These are phyloP conservation scores for Sambucus nigra DNA, from an alignment of 129 eudicot genomes.

Conservation along the genomic window DNA sequence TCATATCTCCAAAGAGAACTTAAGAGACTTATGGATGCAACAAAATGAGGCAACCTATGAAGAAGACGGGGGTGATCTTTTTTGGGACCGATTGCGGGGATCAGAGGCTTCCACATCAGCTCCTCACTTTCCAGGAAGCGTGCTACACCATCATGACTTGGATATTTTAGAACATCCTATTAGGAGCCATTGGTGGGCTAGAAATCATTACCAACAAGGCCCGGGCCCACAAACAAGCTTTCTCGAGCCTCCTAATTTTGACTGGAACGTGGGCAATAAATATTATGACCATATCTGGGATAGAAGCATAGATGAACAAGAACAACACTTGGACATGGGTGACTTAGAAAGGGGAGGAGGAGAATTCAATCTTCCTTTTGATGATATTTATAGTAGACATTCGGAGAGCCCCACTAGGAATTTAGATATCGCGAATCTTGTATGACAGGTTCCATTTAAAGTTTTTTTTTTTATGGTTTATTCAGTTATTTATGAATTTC, in stretches of 20 bases:
- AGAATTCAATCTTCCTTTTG: conserved; percentile 65
- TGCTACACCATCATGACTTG: conserved; percentile 43
- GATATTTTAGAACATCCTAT: conserved; percentile 23
- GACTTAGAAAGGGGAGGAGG: conserved; percentile 34
- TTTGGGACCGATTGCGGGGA: conserved; percentile 32
- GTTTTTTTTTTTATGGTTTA: not conserved
- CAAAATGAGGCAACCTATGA: conserved; percentile 12
- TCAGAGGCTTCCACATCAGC: conserved; percentile 71
- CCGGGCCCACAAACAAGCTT: conserved; percentile 46
- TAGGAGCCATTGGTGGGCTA: conserved; percentile 84
- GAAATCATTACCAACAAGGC: conserved; percentile 19
- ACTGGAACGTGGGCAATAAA: not conserved
- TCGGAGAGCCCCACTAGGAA: conserved; percentile 19
- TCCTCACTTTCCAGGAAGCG: conserved; percentile 48
- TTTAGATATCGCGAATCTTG: conserved; percentile 18
- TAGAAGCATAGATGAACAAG: conserved; percentile 41
- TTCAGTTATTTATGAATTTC: conserved; percentile 10
- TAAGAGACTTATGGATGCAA: conserved; percentile 42
- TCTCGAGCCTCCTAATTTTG: conserved; percentile 70
- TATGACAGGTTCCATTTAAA: conserved; percentile 6
- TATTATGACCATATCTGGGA: conserved; percentile 16
- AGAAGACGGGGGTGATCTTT: conserved; percentile 50
- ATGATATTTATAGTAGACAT: conserved; percentile 47
- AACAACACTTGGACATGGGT: conserved; percentile 34
- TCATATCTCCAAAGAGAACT: conserved; percentile 18